Percentiles rank a stretch among this genome's conserved stretches.
These are phyloP conservation scores for Suhomyces choctaworum DNA, from an alignment of 1,139 yeast genomes.

Conservation along the genomic window DNA sequence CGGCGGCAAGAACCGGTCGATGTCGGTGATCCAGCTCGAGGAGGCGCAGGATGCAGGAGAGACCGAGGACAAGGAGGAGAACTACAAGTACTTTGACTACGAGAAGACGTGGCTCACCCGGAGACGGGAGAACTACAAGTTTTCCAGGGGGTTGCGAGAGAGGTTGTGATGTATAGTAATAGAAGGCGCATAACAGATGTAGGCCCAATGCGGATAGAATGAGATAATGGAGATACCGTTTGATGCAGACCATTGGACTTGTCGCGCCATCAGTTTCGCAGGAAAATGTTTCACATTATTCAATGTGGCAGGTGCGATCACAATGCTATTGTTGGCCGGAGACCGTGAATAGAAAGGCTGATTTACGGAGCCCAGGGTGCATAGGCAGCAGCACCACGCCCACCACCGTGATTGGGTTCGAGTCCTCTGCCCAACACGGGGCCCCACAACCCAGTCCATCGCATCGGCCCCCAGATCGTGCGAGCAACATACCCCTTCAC, in stretches of 20 bases:
- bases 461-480: too few species aligned
- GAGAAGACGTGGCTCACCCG: slow-evolving; percentile 88
- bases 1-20: slow-evolving; percentile 42
- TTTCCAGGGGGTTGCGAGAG: slow-evolving; percentile 27
- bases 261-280: too few species aligned
- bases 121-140: slow-evolving; percentile 67
- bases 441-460: too few species aligned
- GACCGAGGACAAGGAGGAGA: slow-evolving; percentile 47
- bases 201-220: too few species aligned
- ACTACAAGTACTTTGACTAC: slow-evolving; percentile 85
- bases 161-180: slow-evolving; percentile 12
- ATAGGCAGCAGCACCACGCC: too few species aligned
- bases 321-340: neutral
- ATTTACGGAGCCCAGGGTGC: neutral
- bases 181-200: too few species aligned
- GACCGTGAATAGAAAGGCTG: neutral
- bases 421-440: too few species aligned
- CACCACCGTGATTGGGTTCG: too few species aligned
- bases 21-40: slow-evolving; percentile 37
- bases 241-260: too few species aligned
- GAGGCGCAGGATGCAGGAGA: slow-evolving; percentile 24
- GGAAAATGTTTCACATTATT: neutral
- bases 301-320: neutral
- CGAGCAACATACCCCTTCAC: too few species aligned
- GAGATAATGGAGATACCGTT: too few species aligned